These are phyloP conservation scores for Pythium diclinum DNA, from an alignment of 352 stramenopile species.

Conservation along the genomic window DNA sequence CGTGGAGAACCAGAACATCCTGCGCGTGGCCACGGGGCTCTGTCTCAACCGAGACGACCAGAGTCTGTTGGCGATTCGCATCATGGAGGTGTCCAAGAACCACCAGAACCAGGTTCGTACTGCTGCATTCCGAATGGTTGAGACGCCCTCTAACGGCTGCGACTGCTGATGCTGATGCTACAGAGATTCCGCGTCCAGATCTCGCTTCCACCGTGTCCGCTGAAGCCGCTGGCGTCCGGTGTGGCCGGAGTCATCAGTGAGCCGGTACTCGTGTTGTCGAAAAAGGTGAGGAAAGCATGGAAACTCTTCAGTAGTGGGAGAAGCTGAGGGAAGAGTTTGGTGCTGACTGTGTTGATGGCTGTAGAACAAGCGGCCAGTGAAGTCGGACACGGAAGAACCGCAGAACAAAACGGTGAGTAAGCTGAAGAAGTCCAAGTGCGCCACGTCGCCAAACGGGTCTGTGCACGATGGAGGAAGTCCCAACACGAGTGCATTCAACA, in stretches of 20 bases:
- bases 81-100: slow-evolving; percentile 84
- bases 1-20: slow-evolving; percentile 76
- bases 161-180: slow-evolving; percentile 6
- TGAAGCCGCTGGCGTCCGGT: slow-evolving; percentile 11
- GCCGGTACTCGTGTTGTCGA: slow-evolving; percentile 60
- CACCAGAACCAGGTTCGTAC: slow-evolving; percentile 70
- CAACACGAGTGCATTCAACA: slow-evolving; percentile 17
- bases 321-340: not conserved
- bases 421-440: slow-evolving; percentile 47
- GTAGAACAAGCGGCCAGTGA: slow-evolving; percentile 68
- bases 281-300: slow-evolving; percentile 37
- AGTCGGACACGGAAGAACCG: slow-evolving; percentile 37
- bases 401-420: slow-evolving; percentile 29
- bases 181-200: slow-evolving; percentile 65
- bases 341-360: not conserved
- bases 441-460: slow-evolving; percentile 11
- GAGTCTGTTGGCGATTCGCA: slow-evolving; percentile 56
- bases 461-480: slow-evolving; percentile 8
- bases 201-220: slow-evolving; percentile 38
- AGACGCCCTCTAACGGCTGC: not conserved
- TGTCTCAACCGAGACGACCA: slow-evolving; percentile 56
- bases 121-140: not conserved
- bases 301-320: not conserved
- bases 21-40: slow-evolving; percentile 55
- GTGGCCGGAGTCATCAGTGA: slow-evolving; percentile 37